phyloP scores from a whole-genome alignment of 768 basidiomycete genomes.

The Macrolepiota fuliginosa region DNA sequence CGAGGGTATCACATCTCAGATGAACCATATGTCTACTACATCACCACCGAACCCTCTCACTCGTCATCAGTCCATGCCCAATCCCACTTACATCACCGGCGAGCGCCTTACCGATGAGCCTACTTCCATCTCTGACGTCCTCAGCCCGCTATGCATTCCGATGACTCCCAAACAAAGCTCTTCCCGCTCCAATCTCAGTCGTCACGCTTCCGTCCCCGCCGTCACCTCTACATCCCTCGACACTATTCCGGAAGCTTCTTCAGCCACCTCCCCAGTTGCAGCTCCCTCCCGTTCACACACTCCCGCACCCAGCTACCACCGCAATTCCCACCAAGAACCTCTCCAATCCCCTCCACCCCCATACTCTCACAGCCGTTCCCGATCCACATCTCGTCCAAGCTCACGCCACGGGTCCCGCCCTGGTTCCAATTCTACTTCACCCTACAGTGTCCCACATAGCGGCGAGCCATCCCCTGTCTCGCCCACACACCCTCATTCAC shows the following conservation, averaged over 20 bases:
- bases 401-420: constrained; percentile 16
- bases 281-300: constrained; percentile 17
- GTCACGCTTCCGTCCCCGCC: constrained; percentile 33
- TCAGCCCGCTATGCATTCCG: constrained; percentile 42
- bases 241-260: constrained; percentile 36
- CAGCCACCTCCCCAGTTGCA: neutral
- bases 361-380: constrained; percentile 1
- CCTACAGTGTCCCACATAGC: constrained; percentile 1
- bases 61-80: constrained; percentile 34
- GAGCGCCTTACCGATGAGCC: constrained; percentile 42
- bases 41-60: constrained; percentile 19
- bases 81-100: constrained; percentile 15
- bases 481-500: constrained; percentile 1
- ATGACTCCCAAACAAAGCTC: constrained; percentile 28
- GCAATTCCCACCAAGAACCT: constrained; percentile 21
- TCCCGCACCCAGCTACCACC: constrained; percentile 33
- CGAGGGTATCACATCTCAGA: constrained; percentile 19
- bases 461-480: constrained; percentile 1
- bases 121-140: constrained; percentile 26
- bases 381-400: constrained; percentile 13
- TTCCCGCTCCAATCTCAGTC: constrained; percentile 20
- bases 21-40: constrained; percentile 19
- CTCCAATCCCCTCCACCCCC: constrained; percentile 19
- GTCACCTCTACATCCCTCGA: constrained; percentile 29
- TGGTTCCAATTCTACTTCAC: constrained; percentile 6